Percentiles rank a stretch among this genome's conserved stretches.
Evolutionary conservation across 2,329 filamentous ascomycete genomes (phyloP).

Genomic region (Didymella exigua): DNA sequence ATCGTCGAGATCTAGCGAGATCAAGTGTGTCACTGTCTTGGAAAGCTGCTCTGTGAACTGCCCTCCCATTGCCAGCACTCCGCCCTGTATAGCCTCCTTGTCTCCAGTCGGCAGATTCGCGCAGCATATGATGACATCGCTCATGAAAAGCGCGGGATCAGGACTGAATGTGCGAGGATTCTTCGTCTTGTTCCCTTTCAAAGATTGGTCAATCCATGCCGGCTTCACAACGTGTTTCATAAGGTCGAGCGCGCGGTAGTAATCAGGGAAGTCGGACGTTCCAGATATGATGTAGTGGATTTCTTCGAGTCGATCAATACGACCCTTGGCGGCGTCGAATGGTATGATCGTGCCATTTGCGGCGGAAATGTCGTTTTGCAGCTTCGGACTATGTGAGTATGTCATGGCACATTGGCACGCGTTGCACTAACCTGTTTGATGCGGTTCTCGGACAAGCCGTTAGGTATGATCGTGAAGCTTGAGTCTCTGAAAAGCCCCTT

Average conservation of each 20-base stretch:
- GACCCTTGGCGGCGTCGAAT: slow-evolving; percentile 47
- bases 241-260: slow-evolving; percentile 71
- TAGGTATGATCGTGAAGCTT: slow-evolving; percentile 53
- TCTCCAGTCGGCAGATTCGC: slow-evolving; percentile 84
- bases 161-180: slow-evolving; percentile 86
- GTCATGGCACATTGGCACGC: slow-evolving; percentile 18
- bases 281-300: slow-evolving; percentile 72
- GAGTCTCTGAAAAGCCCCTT: slow-evolving; percentile 48
- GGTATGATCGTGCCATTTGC: slow-evolving; percentile 57
- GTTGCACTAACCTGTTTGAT: slow-evolving; percentile 36
- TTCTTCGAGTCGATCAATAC: slow-evolving; percentile 50
- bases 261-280: slow-evolving; percentile 91
- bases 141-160: slow-evolving; percentile 88
- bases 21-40: slow-evolving; percentile 83
- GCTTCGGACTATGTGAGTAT: slow-evolving; percentile 45
- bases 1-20: slow-evolving; percentile 77
- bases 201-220: slow-evolving; percentile 75
- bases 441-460: slow-evolving; percentile 40
- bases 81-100: slow-evolving; percentile 89
- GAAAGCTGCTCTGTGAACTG: slow-evolving; percentile 74
- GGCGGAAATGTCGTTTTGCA: slow-evolving; percentile 53
- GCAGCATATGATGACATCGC: slow-evolving; percentile 80
- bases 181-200: slow-evolving; percentile 71
- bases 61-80: slow-evolving; percentile 86
- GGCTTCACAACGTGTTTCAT: slow-evolving; percentile 86